Base-by-base conservation (phyloP, 371 early-diverging fungal species). In the Dichotomocladium elegans region DNA sequence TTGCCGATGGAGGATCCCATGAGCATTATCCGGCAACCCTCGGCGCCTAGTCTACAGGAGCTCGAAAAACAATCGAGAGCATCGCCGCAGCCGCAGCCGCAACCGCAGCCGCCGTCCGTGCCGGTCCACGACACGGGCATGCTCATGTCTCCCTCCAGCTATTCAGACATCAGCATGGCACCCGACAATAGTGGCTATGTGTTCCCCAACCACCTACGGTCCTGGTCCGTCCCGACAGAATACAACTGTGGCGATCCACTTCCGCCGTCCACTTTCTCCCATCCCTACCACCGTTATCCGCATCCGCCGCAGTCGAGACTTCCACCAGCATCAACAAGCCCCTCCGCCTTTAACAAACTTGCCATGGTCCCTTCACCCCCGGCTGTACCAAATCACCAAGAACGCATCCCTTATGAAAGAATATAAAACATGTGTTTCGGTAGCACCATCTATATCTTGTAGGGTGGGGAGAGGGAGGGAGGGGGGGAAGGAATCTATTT, bases 201-300 rank as follows among this genome's bases (percentile, higher is more conserved):
- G 26, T 21, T 25, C 11, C 9, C 26, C n/a, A 35, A 34, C 15
- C 49, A 48, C 35, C 35, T 35, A 35, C 34, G 49, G 15, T 48
- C 49, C 31, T 48, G 49, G 49, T 48, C 55, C 64, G 65, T 30
- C 86, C 77, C 67, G 92, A 93, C 51, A 92, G 74, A 49, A 11
- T 17, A 35, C 9, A n/a, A 19, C 10, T 30, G 22, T 29, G 29
- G 24, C 17, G 29, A 27, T 8, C 41, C 24, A 14, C 35, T 40
- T 40, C 51, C 27, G 9, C 7, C 19, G 14, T 26, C 45, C 45
- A 2, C 29, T 12, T 24, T 3, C 45, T 24, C 45, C 4, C 51
- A 41, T 41, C 51, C 19, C n/a, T 41, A 40, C 15, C 51, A 22
- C 15, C 37, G 41, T 40, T 41, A 51, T 7, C 28, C 22, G 17